phyloP scores from a whole-genome alignment of 768 basidiomycete genomes.

The Suillus plorans region DNA sequence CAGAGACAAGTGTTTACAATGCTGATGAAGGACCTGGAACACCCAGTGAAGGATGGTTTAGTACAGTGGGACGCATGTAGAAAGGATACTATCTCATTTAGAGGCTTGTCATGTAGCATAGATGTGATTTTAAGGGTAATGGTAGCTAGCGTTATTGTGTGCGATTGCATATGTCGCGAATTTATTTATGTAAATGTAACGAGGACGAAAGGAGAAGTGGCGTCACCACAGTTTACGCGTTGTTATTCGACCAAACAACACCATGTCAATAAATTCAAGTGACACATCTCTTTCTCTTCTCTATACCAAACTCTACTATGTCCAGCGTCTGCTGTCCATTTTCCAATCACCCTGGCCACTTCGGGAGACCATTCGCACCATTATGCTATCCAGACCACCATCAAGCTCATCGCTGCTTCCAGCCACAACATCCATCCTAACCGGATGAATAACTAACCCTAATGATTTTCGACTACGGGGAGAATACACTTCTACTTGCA shows the following conservation, averaged over 20 bases:
- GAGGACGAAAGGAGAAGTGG: neutral
- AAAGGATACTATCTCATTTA: neutral
- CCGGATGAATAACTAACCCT: constrained; percentile 61
- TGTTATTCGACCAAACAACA: neutral
- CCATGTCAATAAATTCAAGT: neutral
- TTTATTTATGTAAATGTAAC: neutral
- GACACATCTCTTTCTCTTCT: neutral
- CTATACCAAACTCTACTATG: neutral
- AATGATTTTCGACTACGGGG: constrained; percentile 40
- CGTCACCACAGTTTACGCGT: constrained; percentile 3
- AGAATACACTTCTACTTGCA: constrained; percentile 25
- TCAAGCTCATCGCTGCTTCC: constrained; percentile 31
- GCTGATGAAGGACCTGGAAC: constrained; percentile 6
- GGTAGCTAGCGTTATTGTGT: constrained; percentile 4
- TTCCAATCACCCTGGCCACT: constrained; percentile 43
- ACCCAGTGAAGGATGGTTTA: constrained; percentile 21
- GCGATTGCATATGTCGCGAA: neutral
- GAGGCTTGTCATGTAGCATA: neutral
- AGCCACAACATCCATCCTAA: constrained; percentile 55
- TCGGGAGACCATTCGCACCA: constrained; percentile 41
- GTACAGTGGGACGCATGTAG: constrained; percentile 27
- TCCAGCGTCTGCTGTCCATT: constrained; percentile 9
- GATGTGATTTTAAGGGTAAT: neutral
- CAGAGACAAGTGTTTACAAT: neutral
- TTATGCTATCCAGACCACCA: constrained; percentile 28